Conservation (phyloP, 2,329 filamentous ascomycete genomes). For the Calonectria pseudoturangicola region DNA sequence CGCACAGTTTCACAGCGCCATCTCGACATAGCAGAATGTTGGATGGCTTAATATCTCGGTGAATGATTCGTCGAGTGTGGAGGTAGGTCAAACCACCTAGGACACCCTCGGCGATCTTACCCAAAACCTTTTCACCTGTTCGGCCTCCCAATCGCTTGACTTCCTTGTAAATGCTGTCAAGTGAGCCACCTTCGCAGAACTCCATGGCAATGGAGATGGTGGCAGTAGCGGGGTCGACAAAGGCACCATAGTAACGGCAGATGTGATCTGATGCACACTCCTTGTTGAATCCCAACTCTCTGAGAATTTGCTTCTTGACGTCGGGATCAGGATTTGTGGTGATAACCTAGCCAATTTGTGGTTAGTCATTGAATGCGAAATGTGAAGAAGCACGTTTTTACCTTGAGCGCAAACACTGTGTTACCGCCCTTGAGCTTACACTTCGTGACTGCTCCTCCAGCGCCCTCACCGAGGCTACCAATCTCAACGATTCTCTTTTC, state of each 20-base stretch:
- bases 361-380: constrained; percentile 20
- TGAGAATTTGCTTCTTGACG: constrained; percentile 98
- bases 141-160: constrained; percentile 96
- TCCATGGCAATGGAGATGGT: constrained; percentile 99
- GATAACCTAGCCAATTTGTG: constrained; percentile 81
- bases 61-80: constrained; percentile 96
- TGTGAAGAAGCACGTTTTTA: constrained; percentile 61
- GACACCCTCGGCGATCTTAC: constrained; percentile 97
- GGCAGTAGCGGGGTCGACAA: constrained; percentile 95
- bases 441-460: constrained; percentile 94
- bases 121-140: constrained; percentile 96
- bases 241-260: constrained; percentile 97
- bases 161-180: constrained; percentile 98
- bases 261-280: constrained; percentile 97
- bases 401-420: constrained; percentile 97
- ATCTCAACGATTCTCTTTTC: constrained; percentile 92
- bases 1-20: constrained; percentile 97
- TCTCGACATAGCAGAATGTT: constrained; percentile 96
- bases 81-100: constrained; percentile 95
- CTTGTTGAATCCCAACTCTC: constrained; percentile 98
- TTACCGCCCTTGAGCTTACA: constrained; percentile 93
- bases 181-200: constrained; percentile 96
- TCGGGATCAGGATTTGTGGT: constrained; percentile 98
- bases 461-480: constrained; percentile 93
- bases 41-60: constrained; percentile 98